Base-by-base conservation (phyloP, 2,329 filamentous ascomycete genomes). In the Pseudopyricularia cyperi region DNA sequence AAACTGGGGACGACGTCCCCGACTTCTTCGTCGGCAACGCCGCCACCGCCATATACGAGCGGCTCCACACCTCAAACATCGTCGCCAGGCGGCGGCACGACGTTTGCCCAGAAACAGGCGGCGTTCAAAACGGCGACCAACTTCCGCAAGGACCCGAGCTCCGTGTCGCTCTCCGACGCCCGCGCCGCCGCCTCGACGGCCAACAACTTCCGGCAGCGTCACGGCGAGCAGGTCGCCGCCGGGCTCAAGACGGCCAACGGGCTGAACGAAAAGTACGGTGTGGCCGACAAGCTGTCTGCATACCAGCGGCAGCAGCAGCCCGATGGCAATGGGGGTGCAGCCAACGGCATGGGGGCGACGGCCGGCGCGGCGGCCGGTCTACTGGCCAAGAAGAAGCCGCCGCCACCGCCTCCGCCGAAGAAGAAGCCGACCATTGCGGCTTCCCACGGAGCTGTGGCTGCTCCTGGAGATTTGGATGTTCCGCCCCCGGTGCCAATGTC, bases 201-300 rank as follows among this genome's bases (percentile, higher is more conserved):
- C 37, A 82, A 80, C 56, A 83, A 84, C 60, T 86, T 89, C 63
- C 80, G 82, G 14, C 79, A 87, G 61, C 70, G 82, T 28, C 83
- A 88, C 59, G 79, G 82, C 3, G 83, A 83, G 17, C 80, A 87
- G 62, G 77, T 86, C 6, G 75, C 77, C 1, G 68, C 76, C 6
- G 83, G 83, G 0, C 71, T 75, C 59, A 70, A 73, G 59, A 73
- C 71, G 19, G 80, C 81, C 4, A 77, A 75, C 55, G 70, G 67
- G 2, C 58, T 83, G 52, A 78, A 81, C 52, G 75, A 82, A 60
- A 83, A 80, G 61, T 84, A 84, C 57, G 77, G 77, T 3, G 67
- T 82, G 7, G 19, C 51, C 11, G 51, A 52, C 17, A 34, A 44
- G 34, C 22, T 50, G 14, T 50, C 53, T n/a, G 50, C 37, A 2